These are phyloP conservation scores for Trypanosomatidae sp. DNA, from an alignment of 208 protist species.

Conservation along the genomic window DNA sequence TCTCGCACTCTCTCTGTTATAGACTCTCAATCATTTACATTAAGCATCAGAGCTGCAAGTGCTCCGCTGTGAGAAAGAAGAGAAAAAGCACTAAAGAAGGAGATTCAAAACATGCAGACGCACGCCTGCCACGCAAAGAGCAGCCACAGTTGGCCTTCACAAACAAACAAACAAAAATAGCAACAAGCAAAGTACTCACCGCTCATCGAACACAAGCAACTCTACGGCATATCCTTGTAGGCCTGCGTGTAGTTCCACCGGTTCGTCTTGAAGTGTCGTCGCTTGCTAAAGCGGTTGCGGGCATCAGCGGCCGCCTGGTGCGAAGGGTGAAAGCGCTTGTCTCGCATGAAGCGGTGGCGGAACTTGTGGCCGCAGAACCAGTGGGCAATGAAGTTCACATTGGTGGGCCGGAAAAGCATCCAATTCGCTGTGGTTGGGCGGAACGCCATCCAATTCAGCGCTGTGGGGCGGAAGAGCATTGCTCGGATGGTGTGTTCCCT, in stretches of 20 bases:
- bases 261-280: slow-evolving; percentile 89
- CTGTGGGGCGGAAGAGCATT: slow-evolving; percentile 25
- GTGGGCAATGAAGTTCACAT: slow-evolving; percentile 69
- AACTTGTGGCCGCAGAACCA: slow-evolving; percentile 90
- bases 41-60: no score
- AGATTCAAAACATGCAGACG: no score
- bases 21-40: no score
- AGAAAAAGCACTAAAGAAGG: no score
- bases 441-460: slow-evolving; percentile 28
- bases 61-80: no score
- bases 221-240: slow-evolving; percentile 89
- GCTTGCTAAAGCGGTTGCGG: slow-evolving; percentile 83
- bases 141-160: no score
- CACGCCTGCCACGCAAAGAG: no score
- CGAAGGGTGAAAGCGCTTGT: slow-evolving; percentile 89
- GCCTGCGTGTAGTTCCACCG: slow-evolving; percentile 92
- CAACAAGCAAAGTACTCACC: no score
- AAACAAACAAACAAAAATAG: no score
- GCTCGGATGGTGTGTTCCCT: no score
- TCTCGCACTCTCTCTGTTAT: no score
- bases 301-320: slow-evolving; percentile 65
- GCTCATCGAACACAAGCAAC: no score
- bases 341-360: slow-evolving; percentile 86
- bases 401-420: slow-evolving; percentile 56
- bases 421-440: slow-evolving; percentile 23